Conservation (phyloP, 345 rosid genomes). For the Pistacia vera region DNA sequence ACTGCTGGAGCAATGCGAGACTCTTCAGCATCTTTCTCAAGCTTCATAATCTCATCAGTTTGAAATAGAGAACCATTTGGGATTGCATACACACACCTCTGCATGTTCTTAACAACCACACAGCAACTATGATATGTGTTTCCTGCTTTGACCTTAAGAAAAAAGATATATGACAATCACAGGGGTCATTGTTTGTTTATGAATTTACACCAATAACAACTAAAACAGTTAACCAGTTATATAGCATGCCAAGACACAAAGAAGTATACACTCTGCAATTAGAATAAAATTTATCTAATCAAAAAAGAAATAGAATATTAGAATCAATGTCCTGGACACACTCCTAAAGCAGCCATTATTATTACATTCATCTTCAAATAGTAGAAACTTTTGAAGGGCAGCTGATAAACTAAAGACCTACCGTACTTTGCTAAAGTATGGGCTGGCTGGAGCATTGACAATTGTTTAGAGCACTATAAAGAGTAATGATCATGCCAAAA, state of each 20-base stretch:
- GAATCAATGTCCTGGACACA: background rate
- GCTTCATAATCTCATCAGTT: constrained; percentile 57
- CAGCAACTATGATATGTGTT: constrained; percentile 81
- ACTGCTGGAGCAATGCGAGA: constrained; percentile 58
- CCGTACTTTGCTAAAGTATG: too few relatives aligned
- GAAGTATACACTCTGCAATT: background rate
- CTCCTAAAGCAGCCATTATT: background rate
- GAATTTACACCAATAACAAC: background rate
- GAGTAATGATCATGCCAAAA: background rate
- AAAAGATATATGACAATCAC: constrained; percentile 14
- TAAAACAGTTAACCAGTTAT: background rate
- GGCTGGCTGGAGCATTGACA: too few relatives aligned
- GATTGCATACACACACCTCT: constrained; percentile 87
- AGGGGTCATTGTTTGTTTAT: background rate
- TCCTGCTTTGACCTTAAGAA: constrained; percentile 80
- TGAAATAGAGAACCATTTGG: constrained; percentile 65
- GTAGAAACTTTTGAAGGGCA: background rate
- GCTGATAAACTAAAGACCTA: background rate
- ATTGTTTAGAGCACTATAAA: background rate
- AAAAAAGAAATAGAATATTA: background rate
- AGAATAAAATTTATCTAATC: background rate
- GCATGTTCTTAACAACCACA: constrained; percentile 75
- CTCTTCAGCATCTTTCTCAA: constrained; percentile 74
- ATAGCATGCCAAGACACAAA: background rate
- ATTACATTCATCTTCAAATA: background rate